Conservation (phyloP, 192 early-diverging fungal species). For the Pecoramyces ruminantium region DNA sequence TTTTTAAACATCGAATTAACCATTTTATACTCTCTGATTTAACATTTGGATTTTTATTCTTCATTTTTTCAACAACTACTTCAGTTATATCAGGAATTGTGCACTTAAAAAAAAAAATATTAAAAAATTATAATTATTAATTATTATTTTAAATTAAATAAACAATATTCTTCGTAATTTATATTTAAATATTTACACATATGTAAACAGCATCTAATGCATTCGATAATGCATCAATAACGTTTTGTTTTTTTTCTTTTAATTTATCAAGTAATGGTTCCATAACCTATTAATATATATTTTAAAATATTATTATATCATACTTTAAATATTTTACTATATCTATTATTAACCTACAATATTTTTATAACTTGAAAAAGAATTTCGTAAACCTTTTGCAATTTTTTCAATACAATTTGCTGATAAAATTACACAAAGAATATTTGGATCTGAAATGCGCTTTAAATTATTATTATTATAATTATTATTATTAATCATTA, state of each 20-base stretch:
- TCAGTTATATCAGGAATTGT: constrained; percentile 56
- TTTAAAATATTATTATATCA: no score
- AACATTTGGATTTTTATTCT: constrained; percentile 90
- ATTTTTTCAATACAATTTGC: constrained; percentile 71
- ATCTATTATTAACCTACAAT: no score
- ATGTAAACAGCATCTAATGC: constrained; percentile 75
- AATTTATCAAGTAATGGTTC: constrained; percentile 71
- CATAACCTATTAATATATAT: constrained; percentile 24
- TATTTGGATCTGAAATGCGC: constrained; percentile 73
- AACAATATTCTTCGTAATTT: no score
- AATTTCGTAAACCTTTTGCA: constrained; percentile 56
- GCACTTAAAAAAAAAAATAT: constrained; percentile 5
- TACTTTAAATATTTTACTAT: no score
- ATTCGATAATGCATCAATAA: constrained; percentile 61
- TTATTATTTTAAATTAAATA: no score
- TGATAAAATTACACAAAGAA: constrained; percentile 59
- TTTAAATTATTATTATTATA: not conserved
- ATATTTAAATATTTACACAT: no score
- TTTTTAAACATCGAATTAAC: constrained; percentile 56
- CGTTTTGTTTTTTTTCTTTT: constrained; percentile 86
- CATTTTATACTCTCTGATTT: constrained; percentile 57
- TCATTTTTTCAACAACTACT: constrained; percentile 43
- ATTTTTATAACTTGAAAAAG: constrained; percentile 62
- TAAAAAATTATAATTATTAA: no score
- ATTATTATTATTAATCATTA: not conserved